These are phyloP conservation scores for Ustilago vetiveriae DNA, from an alignment of 1,284 basidiomycete species.

Conservation along the genomic window DNA sequence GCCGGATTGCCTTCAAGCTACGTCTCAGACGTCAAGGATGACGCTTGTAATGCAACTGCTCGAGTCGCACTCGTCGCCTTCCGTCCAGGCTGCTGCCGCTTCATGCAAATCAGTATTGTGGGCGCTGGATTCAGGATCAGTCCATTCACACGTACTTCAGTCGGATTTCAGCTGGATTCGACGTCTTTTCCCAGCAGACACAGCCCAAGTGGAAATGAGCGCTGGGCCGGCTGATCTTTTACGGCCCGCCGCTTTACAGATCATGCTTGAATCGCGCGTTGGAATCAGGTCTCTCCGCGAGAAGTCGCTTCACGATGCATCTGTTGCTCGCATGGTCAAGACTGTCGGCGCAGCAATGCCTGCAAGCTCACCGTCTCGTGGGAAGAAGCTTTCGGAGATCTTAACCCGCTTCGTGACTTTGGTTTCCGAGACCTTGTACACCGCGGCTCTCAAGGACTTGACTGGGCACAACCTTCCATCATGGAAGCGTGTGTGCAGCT, in stretches of 20 bases:
- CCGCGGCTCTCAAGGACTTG: slow-evolving; percentile 19
- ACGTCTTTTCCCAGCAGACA: slow-evolving; percentile 20
- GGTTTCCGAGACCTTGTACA: slow-evolving; percentile 28
- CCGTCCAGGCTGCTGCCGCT: slow-evolving; percentile 28
- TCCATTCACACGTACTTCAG: slow-evolving; percentile 17
- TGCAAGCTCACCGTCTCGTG: slow-evolving; percentile 37
- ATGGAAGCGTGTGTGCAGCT: slow-evolving; percentile 2
- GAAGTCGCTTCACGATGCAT: slow-evolving; percentile 31
- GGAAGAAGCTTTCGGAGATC: slow-evolving; percentile 17
- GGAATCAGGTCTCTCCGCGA: slow-evolving; percentile 32
- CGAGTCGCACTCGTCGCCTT: slow-evolving; percentile 14
- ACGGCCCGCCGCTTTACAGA: slow-evolving; percentile 28
- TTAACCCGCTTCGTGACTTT: slow-evolving; percentile 16
- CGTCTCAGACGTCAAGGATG: slow-evolving; percentile 15
- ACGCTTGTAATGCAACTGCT: slow-evolving; percentile 30
- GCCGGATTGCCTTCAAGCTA: slow-evolving; percentile 7
- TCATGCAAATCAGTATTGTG: slow-evolving; percentile 31
- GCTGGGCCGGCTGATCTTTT: slow-evolving; percentile 37
- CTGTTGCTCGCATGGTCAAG: slow-evolving; percentile 34
- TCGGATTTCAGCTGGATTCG: slow-evolving; percentile 37
- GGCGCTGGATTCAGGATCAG: slow-evolving; percentile 15
- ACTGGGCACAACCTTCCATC: slow-evolving; percentile 7
- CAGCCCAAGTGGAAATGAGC: slow-evolving; percentile 4
- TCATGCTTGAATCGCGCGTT: slow-evolving; percentile 33
- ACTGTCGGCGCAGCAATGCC: slow-evolving; percentile 31